Base-by-base conservation (phyloP, 768 basidiomycete species). In the Obba rivulosa region DNA sequence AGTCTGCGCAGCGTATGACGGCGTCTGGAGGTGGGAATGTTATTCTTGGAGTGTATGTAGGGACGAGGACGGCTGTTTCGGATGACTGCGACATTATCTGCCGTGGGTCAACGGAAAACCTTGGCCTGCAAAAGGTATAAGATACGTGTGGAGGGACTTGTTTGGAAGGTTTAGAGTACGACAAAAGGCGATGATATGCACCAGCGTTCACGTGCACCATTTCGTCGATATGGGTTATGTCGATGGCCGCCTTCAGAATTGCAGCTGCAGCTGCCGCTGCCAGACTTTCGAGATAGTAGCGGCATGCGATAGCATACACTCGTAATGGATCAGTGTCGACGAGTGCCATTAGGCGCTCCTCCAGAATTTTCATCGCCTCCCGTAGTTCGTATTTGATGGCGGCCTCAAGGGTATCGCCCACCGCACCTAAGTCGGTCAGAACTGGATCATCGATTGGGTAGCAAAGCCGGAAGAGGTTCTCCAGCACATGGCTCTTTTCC, bases 301-400 rank as follows among this genome's bases (percentile, higher is more conserved):
- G 49, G 28, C 56, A 60, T 24, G 54, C 56, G 23, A 59, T 20
- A 16, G 46, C 43, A 36, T 48, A 59, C 13, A 50, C 48, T 24
- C 51, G 42, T 13, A 53, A 49, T 3, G 56, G 50, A 2, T 52
- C 31, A n/a, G 21, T 35, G 10, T 14, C 3, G 14, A 41, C 39
- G 39, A 45, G 50, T 8, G 24, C 16, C 21, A 31, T 34, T 3
- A 56, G 38, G 28, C 39, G 40, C 8, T 34, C 40, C 43, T 47
- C 52, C 18, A 45, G 31, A 1, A 43, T n/a, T 4, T 47, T 40
- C 24, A 52, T 22, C 2, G 57, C 56, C 18, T 51, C 41, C 11
- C 34, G 25, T 37, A 63, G 47, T 16, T 59, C 45, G 51, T 63
- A 65, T 39, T 60, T 65, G 35, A 53, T 48, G 1, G 60, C 60